These are phyloP conservation scores for Tetracentron sinense DNA, from an alignment of 164 flowering plant species.

Conservation along the genomic window DNA sequence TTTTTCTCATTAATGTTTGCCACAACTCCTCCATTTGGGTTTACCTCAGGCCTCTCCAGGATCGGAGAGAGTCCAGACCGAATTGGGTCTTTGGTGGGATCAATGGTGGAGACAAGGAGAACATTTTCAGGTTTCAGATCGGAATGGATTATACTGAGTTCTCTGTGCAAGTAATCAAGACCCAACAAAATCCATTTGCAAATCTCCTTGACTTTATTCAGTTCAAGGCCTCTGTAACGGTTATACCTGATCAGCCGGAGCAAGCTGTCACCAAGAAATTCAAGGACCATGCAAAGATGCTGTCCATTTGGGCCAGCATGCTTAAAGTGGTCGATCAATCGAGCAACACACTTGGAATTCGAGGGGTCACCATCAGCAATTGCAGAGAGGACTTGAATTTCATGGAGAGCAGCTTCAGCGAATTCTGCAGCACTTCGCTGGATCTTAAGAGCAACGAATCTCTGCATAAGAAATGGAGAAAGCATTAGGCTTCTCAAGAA, in stretches of 20 bases:
- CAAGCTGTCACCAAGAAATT: conserved; percentile 87
- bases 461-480: conserved; percentile 32
- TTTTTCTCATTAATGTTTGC: conserved; percentile 60
- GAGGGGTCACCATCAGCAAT: conserved; percentile 68
- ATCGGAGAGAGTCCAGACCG: conserved; percentile 63
- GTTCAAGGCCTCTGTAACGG: conserved; percentile 60
- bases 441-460: conserved; percentile 85
- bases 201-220: conserved; percentile 76
- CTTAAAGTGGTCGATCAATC: conserved; percentile 79
- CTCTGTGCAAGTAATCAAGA: conserved; percentile 85
- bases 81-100: conserved; percentile 82
- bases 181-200: conserved; percentile 73
- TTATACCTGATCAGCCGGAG: conserved; percentile 74
- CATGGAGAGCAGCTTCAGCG: conserved; percentile 84
- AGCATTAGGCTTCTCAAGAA: too few species aligned
- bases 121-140: conserved; percentile 94
- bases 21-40: conserved; percentile 45
- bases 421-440: conserved; percentile 89
- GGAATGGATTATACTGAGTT: conserved; percentile 73
- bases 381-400: conserved; percentile 74
- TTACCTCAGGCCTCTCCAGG: conserved; percentile 83
- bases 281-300: conserved; percentile 89
- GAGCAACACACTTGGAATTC: conserved; percentile 54
- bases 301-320: conserved; percentile 94
- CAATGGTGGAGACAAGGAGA: conserved; percentile 70